phyloP scores from a whole-genome alignment of 306 rosid species.

The Malus orientalis region DNA sequence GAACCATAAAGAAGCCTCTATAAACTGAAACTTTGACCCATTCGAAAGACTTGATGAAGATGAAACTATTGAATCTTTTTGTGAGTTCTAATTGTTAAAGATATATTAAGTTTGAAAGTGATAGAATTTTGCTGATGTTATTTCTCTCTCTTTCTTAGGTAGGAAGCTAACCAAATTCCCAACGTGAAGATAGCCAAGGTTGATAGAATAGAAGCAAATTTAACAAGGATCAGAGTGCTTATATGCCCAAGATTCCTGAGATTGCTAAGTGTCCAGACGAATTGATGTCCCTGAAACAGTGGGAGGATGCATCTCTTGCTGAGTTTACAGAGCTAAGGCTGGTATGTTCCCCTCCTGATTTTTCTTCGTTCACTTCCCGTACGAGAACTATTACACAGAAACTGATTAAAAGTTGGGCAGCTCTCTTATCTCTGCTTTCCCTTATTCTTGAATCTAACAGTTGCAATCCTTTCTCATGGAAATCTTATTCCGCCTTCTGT shows the following conservation, averaged over 20 bases:
- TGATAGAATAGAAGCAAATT: constrained; percentile 43
- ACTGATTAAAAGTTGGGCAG: not conserved
- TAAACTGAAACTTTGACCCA: not conserved
- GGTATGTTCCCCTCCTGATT: constrained; percentile 31
- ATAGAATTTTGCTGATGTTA: not conserved
- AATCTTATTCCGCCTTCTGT: not conserved
- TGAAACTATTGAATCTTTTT: not conserved
- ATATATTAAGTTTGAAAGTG: not conserved
- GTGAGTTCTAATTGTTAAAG: not conserved
- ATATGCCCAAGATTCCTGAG: constrained; percentile 81
- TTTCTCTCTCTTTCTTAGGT: constrained; percentile 29
- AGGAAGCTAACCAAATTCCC: constrained; percentile 84
- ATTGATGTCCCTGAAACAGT: constrained; percentile 59
- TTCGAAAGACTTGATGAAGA: not conserved
- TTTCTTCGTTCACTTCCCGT: not conserved
- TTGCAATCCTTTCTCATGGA: not conserved
- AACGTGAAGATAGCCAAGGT: constrained; percentile 77
- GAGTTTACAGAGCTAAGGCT: constrained; percentile 66
- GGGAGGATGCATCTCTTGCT: constrained; percentile 81
- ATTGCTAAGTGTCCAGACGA: constrained; percentile 74
- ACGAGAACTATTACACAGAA: not conserved
- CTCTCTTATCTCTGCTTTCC: not conserved
- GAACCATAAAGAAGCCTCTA: not conserved
- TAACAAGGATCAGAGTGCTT: constrained; percentile 65
- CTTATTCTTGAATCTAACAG: not conserved